These are phyloP conservation scores for Panicum miliaceum DNA, from an alignment of 176 grass and related monocot species.

Conservation along the genomic window DNA sequence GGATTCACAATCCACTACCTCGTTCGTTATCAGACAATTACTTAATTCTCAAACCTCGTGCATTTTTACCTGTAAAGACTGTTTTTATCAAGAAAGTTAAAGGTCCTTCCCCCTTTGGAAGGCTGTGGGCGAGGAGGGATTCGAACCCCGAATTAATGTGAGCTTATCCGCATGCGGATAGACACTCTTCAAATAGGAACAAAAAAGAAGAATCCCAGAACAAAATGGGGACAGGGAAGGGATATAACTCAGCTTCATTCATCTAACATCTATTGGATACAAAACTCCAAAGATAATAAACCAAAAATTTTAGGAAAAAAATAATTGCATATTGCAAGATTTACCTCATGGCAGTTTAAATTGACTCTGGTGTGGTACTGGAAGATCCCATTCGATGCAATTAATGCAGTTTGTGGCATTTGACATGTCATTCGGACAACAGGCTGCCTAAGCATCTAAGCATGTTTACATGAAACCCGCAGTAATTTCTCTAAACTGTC, in stretches of 20 bases:
- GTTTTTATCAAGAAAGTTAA: too few species aligned
- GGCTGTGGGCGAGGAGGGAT: too few species aligned
- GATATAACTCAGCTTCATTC: slow-evolving; percentile 18
- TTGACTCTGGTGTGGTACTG: neutral
- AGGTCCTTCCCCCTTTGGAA: too few species aligned
- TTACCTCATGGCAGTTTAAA: slow-evolving; percentile 32
- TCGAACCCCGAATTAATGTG: too few species aligned
- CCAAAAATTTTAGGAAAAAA: neutral
- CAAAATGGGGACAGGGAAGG: too few species aligned
- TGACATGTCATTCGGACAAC: neutral
- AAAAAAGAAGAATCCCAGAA: too few species aligned
- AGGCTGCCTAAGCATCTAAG: neutral
- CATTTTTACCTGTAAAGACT: too few species aligned
- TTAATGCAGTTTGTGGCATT: neutral
- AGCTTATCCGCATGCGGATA: too few species aligned
- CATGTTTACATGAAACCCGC: neutral
- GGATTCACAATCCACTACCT: too few species aligned
- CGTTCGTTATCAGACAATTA: too few species aligned
- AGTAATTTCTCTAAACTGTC: neutral
- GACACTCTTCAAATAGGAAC: too few species aligned
- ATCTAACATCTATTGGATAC: neutral
- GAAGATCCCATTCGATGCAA: slow-evolving; percentile 16
- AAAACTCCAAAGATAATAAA: neutral
- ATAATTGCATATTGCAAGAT: neutral
- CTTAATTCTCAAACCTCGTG: too few species aligned